Evolutionary conservation across 2,329 filamentous ascomycete species (phyloP).

Genomic region (Niveomyces coronatus): DNA sequence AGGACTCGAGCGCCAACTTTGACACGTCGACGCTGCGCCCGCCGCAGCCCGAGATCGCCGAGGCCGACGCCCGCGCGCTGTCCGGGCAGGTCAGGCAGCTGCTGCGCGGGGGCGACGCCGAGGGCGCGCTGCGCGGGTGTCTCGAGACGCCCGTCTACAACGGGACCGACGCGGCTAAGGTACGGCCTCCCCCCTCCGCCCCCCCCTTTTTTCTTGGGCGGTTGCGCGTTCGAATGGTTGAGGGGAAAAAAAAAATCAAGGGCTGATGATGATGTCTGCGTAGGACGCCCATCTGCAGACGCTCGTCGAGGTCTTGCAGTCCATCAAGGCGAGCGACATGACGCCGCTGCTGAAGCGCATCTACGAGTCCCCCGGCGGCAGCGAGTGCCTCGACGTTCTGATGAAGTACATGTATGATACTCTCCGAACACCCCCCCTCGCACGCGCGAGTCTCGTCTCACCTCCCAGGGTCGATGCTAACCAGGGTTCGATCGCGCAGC

Average conservation of each 20-base stretch:
- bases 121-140: constrained; percentile 75
- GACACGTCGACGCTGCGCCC: constrained; percentile 76
- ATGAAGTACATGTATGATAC: constrained; percentile 87
- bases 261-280: constrained; percentile 3
- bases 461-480: neutral
- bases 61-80: constrained; percentile 68
- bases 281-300: constrained; percentile 81
- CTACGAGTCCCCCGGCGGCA: constrained; percentile 67
- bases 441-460: no score
- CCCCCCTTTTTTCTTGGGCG: no score
- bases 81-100: constrained; percentile 78
- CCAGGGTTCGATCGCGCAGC: constrained; percentile 31
- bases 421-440: no score
- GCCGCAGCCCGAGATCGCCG: constrained; percentile 60
- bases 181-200: no score
- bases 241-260: neutral
- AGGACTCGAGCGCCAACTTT: constrained; percentile 87
- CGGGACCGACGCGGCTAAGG: constrained; percentile 47
- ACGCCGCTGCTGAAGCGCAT: constrained; percentile 75
- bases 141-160: constrained; percentile 77
- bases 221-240: neutral
- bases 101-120: constrained; percentile 73
- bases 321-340: constrained; percentile 95
- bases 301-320: constrained; percentile 87
- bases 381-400: constrained; percentile 78